A percentile compares a stretch with the other conserved stretches of the same genome.
Conservation (phyloP, 495 filamentous ascomycete species). For the Talaromyces thailandensis region DNA sequence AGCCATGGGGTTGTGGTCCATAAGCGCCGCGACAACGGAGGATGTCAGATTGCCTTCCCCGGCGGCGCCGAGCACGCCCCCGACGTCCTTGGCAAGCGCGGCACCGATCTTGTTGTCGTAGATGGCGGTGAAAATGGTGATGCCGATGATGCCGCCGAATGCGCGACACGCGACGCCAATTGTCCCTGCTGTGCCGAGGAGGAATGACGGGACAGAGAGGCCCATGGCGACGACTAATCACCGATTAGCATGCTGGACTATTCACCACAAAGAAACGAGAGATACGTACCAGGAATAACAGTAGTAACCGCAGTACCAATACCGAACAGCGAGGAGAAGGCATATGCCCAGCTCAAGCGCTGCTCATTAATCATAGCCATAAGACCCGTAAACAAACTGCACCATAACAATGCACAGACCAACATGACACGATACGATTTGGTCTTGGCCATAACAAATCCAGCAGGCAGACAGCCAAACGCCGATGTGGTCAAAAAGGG, state of each 20-base stretch:
- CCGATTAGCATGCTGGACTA: not conserved
- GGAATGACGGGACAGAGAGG: conserved; percentile 1
- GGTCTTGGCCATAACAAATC: not conserved
- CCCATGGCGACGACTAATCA: not conserved
- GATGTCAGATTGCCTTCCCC: not conserved
- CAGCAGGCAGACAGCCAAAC: conserved; percentile 1
- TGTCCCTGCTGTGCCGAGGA: conserved; percentile 1
- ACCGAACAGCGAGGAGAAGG: not conserved
- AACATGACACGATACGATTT: not conserved
- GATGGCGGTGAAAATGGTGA: conserved; percentile 2
- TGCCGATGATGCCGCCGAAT: conserved; percentile 1
- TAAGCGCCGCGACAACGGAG: not conserved
- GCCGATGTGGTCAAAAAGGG: not conserved
- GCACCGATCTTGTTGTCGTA: conserved; percentile 3
- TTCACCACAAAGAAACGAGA: not conserved
- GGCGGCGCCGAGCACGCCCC: not conserved
- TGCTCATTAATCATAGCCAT: not conserved
- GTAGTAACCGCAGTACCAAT: conserved; percentile 1
- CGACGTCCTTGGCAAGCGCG: not conserved
- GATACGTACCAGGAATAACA: not conserved
- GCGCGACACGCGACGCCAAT: not conserved
- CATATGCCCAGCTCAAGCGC: not conserved
- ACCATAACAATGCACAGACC: conserved; percentile 1
- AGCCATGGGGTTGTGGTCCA: not conserved
- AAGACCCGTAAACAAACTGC: not conserved